Base-by-base conservation (phyloP, 257 asterid genomes). In the Coffea eugenioides region DNA sequence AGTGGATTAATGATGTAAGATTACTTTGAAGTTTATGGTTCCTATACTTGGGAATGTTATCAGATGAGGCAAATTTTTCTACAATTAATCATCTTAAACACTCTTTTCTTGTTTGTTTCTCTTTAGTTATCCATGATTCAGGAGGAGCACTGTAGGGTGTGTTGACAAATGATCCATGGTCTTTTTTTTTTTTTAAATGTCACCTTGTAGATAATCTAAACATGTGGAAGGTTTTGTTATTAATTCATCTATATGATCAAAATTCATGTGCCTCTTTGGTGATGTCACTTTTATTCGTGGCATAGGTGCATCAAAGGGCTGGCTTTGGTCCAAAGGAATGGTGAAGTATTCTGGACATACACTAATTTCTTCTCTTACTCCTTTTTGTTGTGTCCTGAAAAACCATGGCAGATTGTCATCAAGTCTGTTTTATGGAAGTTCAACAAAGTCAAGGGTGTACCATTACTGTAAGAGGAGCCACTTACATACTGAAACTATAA, bases 311-410 rank as follows among this genome's bases (percentile, higher is more conserved):
- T 80, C 68, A 89, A 85, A 82, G 89, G 81, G 87, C 83, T 78
- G 92, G 85, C 82, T 80, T 79, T 81, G 56, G 64, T 87, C 85
- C 87, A 82, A 88, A 89, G 88, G 87, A 90, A 91, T 88, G 93
- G 83, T 85, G 94, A 89, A 83, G 88, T 87, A 85, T 87, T 85
- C 85, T 69, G 93, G 97, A 69, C 87, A 86, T 92, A 70, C 88
- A 89, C 90, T 90, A 83, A 84, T 87, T 90, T 83, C 89, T 90
- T 95, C 93, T 82, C 89, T 90, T 87, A 90, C 91, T 74, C 92
- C 94, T 88, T 52, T 88, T 91, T 93, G 81, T 89, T 90, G 87
- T 88, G 77, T 89, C 87, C 90, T 88, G 73, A 91, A 88, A 89
- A 87, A 79, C 89, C 85, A 78, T 85, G 87, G 90, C 90, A 92